Percentiles rank a stretch among this genome's conserved stretches.
Conservation (phyloP, 768 basidiomycete species). For the Boletellus emodensis region DNA sequence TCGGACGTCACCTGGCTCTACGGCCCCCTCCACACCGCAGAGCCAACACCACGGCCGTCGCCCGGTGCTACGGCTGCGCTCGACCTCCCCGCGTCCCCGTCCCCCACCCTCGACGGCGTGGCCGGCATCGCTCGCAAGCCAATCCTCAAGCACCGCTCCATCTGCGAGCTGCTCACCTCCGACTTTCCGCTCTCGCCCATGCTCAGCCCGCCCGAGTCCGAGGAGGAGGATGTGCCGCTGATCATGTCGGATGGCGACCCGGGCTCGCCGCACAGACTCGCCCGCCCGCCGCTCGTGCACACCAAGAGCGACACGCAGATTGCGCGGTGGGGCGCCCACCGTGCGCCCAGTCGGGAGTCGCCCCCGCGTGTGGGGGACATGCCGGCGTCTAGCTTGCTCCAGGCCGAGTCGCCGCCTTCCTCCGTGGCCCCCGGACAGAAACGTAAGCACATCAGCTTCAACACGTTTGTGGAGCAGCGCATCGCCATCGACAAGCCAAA, state of each 20-base stretch:
- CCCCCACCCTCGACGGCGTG: conserved; percentile 24
- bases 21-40: conserved; percentile 93
- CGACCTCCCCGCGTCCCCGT: conserved; percentile 33
- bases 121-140: conserved; percentile 68
- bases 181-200: conserved; percentile 61
- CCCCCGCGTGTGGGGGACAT: conserved; percentile 55
- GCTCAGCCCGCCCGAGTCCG: conserved; percentile 57
- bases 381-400: conserved; percentile 11
- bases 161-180: conserved; percentile 81
- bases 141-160: conserved; percentile 93
- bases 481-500: conserved; percentile 84
- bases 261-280: not conserved
- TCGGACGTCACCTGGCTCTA: conserved; percentile 99
- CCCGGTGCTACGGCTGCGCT: conserved; percentile 35
- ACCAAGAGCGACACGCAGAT: conserved; percentile 91
- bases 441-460: conserved; percentile 94
- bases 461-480: conserved; percentile 95
- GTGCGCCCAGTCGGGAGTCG: conserved; percentile 54
- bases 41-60: conserved; percentile 52
- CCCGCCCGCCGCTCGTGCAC: conserved; percentile 62
- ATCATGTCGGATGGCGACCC: conserved; percentile 23
- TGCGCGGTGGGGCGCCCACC: conserved; percentile 46
- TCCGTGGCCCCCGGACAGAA: conserved; percentile 33
- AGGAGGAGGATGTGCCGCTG: conserved; percentile 35
- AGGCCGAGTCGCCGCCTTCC: conserved; percentile 16